phyloP scores from a whole-genome alignment of 495 filamentous ascomycete species.

The Penicillium coffeae region DNA sequence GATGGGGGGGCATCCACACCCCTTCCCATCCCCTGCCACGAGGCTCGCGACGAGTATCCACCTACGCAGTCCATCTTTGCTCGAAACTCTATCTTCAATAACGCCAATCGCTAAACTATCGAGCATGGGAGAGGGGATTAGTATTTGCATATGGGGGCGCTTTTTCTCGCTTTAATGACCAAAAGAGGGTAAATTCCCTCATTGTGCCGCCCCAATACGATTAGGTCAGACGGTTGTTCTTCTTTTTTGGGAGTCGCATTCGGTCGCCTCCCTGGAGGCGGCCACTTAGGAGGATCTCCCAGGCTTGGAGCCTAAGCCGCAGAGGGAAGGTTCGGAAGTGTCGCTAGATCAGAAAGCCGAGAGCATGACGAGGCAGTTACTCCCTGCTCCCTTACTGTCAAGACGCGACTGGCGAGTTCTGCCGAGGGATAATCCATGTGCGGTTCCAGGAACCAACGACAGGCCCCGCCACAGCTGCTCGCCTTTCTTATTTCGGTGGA shows the following conservation, averaged over 20 bases:
- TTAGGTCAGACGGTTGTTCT: too few relatives aligned
- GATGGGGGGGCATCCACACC: conserved; percentile 16
- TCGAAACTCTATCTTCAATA: conserved; percentile 6
- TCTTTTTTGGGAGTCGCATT: too few relatives aligned
- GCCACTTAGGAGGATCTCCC: too few relatives aligned
- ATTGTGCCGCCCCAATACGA: too few relatives aligned
- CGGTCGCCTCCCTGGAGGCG: too few relatives aligned
- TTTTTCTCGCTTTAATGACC: not conserved
- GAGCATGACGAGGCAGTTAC: too few relatives aligned
- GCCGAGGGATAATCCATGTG: conserved; percentile 12
- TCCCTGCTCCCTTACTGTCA: too few relatives aligned
- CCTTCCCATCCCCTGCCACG: conserved; percentile 10
- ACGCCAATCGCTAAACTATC: not conserved
- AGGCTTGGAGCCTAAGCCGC: too few relatives aligned
- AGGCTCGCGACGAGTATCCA: conserved; percentile 11
- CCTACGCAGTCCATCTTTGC: not conserved
- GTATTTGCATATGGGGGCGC: not conserved
- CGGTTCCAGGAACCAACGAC: conserved; percentile 10
- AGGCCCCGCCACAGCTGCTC: not conserved
- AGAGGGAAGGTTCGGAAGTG: too few relatives aligned
- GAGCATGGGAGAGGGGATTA: not conserved
- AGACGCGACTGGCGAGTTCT: conserved; percentile 13
- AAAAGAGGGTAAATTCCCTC: not conserved
- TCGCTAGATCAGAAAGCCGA: too few relatives aligned
- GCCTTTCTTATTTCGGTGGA: not conserved